phyloP scores from a whole-genome alignment of 805 yeast genomes.

The Yamadazyma akitaensis region DNA sequence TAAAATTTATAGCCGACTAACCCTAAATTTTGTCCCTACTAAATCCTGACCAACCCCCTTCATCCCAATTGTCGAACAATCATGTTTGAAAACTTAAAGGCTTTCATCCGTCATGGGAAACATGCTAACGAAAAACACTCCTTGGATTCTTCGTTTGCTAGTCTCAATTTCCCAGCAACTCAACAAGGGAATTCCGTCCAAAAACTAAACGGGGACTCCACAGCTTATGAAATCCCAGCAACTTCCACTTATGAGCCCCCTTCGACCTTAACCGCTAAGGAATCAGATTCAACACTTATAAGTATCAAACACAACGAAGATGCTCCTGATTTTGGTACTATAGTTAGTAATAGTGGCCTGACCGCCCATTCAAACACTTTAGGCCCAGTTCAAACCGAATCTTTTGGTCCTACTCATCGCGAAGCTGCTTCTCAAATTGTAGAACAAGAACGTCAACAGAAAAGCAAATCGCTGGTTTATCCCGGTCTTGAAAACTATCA shows the following conservation, averaged over 20 bases:
- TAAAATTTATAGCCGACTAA: not conserved
- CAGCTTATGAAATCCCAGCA: not conserved
- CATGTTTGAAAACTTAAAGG: slow-evolving; percentile 50
- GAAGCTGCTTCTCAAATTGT: slow-evolving; percentile 33
- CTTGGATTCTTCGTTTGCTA: not conserved
- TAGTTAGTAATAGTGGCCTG: not conserved
- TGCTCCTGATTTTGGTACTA: not conserved
- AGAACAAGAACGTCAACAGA: slow-evolving; percentile 30
- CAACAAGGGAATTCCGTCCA: not conserved
- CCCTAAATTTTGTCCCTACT: not conserved
- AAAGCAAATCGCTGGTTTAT: slow-evolving; percentile 22
- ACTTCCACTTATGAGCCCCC: not conserved
- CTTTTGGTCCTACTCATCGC: slow-evolving; percentile 14
- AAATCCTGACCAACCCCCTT: not conserved
- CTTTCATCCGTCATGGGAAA: slow-evolving; percentile 62
- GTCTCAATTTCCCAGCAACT: slow-evolving; percentile 2
- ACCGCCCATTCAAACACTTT: not conserved
- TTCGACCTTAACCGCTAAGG: not conserved
- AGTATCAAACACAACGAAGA: not conserved
- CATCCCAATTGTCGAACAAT: not conserved
- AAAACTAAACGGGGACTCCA: not conserved
- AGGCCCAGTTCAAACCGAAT: not conserved
- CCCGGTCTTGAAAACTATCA: slow-evolving; percentile 42
- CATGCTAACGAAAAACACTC: slow-evolving; percentile 44
- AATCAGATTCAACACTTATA: not conserved